phyloP scores from a whole-genome alignment of 257 asterid genomes.

The Rubia yunnanensis region DNA sequence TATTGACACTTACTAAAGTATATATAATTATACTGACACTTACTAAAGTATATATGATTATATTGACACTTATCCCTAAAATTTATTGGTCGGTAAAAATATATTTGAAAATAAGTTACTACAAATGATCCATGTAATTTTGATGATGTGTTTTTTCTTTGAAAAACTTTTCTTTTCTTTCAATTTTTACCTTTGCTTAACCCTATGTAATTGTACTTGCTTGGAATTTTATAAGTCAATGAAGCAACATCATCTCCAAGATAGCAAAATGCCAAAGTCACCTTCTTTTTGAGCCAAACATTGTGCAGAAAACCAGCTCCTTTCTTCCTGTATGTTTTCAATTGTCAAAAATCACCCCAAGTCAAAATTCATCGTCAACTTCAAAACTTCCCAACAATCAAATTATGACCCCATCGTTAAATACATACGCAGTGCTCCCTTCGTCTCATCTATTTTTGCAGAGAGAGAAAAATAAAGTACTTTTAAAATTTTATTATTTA shows the following conservation, averaged over 20 bases:
- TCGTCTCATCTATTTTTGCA: background rate
- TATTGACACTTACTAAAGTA: too few relatives aligned
- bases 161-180: background rate
- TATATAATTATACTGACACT: too few relatives aligned
- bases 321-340: background rate
- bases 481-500: too few relatives aligned
- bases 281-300: conserved; percentile 39
- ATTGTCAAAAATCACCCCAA: conserved; percentile 10
- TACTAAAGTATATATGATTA: too few relatives aligned
- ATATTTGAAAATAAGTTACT: too few relatives aligned
- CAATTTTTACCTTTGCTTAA: background rate
- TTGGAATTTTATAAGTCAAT: conserved; percentile 21
- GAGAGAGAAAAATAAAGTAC: background rate
- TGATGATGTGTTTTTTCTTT: too few relatives aligned
- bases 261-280: conserved; percentile 13
- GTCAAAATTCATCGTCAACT: conserved; percentile 20
- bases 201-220: background rate
- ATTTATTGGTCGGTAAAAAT: too few relatives aligned
- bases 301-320: background rate
- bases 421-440: too few relatives aligned
- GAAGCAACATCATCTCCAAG: conserved; percentile 28
- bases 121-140: too few relatives aligned
- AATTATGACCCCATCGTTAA: background rate
- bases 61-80: too few relatives aligned
- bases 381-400: background rate